phyloP scores from a whole-genome alignment of 306 rosid species.

The Pyrus bretschneideri region DNA sequence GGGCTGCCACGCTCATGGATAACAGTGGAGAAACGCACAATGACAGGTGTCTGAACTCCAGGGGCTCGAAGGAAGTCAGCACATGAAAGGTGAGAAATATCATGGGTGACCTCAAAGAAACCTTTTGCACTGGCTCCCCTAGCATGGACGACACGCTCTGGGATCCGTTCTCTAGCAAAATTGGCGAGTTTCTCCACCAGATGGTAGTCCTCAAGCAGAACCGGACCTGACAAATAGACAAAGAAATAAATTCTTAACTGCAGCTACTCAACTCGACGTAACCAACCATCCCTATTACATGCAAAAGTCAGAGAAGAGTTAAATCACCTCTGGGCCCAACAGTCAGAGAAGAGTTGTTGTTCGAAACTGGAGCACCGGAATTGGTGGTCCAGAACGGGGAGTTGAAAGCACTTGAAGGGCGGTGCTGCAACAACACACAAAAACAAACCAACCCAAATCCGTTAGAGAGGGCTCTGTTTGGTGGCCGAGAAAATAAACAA shows the following conservation, averaged over 20 bases:
- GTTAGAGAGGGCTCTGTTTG: background rate
- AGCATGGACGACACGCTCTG: slow-evolving; percentile 97
- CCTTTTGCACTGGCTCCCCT: slow-evolving; percentile 99
- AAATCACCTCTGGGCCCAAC: slow-evolving; percentile 63
- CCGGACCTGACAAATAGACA: slow-evolving; percentile 58
- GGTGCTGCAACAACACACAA: slow-evolving; percentile 38
- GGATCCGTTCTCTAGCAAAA: slow-evolving; percentile 77
- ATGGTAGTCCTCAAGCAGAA: slow-evolving; percentile 91
- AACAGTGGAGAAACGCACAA: slow-evolving; percentile 72
- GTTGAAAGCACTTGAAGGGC: slow-evolving; percentile 77
- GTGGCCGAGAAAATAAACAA: background rate
- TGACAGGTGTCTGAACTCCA: slow-evolving; percentile 91
- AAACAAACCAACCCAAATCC: background rate
- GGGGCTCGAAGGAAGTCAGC: slow-evolving; percentile 95
- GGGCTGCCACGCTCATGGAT: no score
- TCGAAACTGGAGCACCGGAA: slow-evolving; percentile 83
- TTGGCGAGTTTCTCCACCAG: slow-evolving; percentile 84
- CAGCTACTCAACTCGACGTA: background rate
- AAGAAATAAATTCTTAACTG: no score
- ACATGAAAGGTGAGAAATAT: slow-evolving; percentile 70
- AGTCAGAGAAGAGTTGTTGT: slow-evolving; percentile 65
- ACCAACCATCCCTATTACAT: background rate
- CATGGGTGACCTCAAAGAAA: slow-evolving; percentile 93
- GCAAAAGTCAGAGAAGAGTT: background rate
- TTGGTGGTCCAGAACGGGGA: slow-evolving; percentile 80